These are phyloP conservation scores for Thinopyrum elongatum DNA, from an alignment of 176 grass and related monocot species.

Conservation along the genomic window DNA sequence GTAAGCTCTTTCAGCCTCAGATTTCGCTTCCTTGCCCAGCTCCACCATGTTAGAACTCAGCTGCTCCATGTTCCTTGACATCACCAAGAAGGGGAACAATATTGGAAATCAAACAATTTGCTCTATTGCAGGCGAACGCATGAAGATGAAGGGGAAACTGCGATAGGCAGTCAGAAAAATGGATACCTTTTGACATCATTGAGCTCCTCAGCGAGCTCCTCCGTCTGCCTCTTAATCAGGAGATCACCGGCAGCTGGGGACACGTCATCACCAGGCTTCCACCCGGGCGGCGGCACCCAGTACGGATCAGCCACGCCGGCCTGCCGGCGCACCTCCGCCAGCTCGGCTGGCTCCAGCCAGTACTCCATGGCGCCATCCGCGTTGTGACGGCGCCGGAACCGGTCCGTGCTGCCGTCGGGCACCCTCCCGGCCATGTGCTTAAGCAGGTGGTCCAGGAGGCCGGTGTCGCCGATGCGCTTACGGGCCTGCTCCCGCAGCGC, in stretches of 20 bases:
- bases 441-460: conserved; percentile 86
- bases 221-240: conserved; percentile 52
- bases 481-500: conserved; percentile 71
- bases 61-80: conserved; percentile 48
- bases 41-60: conserved; percentile 36
- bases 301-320: conserved; percentile 70
- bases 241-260: conserved; percentile 46
- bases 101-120: neutral
- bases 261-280: conserved; percentile 68
- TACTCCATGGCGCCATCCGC: conserved; percentile 92
- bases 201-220: conserved; percentile 61
- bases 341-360: conserved; percentile 87
- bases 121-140: neutral
- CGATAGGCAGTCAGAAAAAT: neutral
- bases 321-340: conserved; percentile 47
- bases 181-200: conserved; percentile 44
- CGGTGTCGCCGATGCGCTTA: conserved; percentile 88
- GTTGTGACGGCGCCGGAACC: conserved; percentile 78
- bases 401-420: conserved; percentile 48
- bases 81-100: neutral
- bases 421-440: conserved; percentile 85
- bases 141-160: conserved; percentile 5
- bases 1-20: conserved; percentile 35
- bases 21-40: conserved; percentile 34
- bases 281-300: conserved; percentile 74